These are phyloP conservation scores for Astrothelium macrocarpum DNA, from an alignment of 495 filamentous ascomycete species.

Conservation along the genomic window DNA sequence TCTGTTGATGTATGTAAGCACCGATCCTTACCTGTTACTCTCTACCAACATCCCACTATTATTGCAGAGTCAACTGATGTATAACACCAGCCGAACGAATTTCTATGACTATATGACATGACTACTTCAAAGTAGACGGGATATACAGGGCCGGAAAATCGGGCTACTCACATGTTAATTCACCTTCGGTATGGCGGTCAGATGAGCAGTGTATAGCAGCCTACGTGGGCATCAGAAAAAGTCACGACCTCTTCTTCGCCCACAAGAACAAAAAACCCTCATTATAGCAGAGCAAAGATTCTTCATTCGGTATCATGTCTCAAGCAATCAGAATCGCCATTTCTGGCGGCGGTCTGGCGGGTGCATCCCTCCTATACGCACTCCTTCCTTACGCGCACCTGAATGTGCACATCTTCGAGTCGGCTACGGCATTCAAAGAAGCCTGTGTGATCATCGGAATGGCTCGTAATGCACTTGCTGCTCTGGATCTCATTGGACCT, in stretches of 20 bases:
- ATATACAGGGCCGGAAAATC: background rate
- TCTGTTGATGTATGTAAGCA: no score
- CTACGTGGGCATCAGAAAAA: background rate
- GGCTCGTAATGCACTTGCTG: conserved; percentile 19
- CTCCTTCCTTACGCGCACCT: conserved; percentile 15
- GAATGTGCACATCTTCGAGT: conserved; percentile 19
- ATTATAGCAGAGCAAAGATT: background rate
- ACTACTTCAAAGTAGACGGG: no score
- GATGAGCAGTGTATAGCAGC: background rate
- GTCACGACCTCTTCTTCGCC: background rate
- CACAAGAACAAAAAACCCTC: background rate
- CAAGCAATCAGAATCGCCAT: conserved; percentile 17
- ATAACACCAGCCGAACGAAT: no score
- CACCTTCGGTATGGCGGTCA: background rate
- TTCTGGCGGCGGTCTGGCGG: conserved; percentile 18
- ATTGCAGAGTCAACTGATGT: no score
- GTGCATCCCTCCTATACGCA: conserved; percentile 12
- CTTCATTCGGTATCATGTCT: background rate
- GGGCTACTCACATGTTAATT: background rate
- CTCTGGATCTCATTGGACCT: conserved; percentile 15
- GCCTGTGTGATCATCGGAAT: conserved; percentile 15
- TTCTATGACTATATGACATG: no score
- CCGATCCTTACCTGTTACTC: no score
- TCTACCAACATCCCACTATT: no score
- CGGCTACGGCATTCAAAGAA: conserved; percentile 14